Conservation (phyloP, 2,329 filamentous ascomycete genomes). For the Cadophora gregata region DNA sequence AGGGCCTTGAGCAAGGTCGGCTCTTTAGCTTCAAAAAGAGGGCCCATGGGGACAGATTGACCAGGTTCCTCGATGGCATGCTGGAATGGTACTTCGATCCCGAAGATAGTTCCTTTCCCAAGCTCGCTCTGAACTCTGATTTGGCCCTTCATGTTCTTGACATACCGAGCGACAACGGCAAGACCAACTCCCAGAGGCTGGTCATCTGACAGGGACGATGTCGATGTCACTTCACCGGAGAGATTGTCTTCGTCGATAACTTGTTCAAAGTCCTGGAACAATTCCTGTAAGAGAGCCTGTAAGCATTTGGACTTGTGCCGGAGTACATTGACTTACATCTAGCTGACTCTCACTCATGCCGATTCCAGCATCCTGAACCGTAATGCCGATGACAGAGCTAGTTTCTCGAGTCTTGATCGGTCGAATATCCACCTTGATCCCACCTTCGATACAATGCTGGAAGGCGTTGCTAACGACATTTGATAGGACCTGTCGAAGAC, state of each 20-base stretch:
- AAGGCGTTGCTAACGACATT: slow-evolving; percentile 88
- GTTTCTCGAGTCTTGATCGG: slow-evolving; percentile 58
- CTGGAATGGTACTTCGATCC: slow-evolving; percentile 76
- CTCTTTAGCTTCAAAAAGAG: neutral
- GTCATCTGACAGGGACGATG: slow-evolving; percentile 44
- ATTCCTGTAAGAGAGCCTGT: slow-evolving; percentile 37
- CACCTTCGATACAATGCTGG: slow-evolving; percentile 73
- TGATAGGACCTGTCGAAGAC: slow-evolving; percentile 78
- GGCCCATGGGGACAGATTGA: neutral
- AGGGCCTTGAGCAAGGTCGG: slow-evolving; percentile 3
- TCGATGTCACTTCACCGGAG: neutral
- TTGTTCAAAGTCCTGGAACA: slow-evolving; percentile 65
- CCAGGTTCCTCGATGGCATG: slow-evolving; percentile 1
- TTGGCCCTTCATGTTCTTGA: slow-evolving; percentile 89
- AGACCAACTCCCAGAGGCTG: slow-evolving; percentile 77
- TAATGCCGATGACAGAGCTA: slow-evolving; percentile 72
- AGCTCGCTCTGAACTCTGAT: slow-evolving; percentile 82
- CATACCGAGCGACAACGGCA: slow-evolving; percentile 82
- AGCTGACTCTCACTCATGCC: slow-evolving; percentile 69
- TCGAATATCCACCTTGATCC: slow-evolving; percentile 73
- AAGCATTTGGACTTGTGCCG: neutral
- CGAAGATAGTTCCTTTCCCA: slow-evolving; percentile 83
- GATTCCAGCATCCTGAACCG: slow-evolving; percentile 75
- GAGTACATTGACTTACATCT: slow-evolving; percentile 46
- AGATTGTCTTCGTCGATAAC: slow-evolving; percentile 49